Conservation (phyloP, 306 rosid genomes). For the Cicer yamashitae region DNA sequence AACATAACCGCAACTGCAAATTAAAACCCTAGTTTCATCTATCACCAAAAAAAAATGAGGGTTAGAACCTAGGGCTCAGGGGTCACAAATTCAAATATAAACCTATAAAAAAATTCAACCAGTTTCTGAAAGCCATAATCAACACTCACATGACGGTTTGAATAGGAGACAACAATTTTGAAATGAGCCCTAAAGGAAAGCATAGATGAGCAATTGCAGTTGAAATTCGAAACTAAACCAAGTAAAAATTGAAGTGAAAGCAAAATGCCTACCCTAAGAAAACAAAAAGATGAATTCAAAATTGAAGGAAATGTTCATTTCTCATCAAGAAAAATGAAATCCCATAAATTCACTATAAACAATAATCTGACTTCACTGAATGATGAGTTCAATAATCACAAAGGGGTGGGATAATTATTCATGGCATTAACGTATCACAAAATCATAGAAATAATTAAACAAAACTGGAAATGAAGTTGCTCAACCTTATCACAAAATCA, state of each 20-base stretch:
- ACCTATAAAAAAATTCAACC: not conserved
- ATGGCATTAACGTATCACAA: not conserved
- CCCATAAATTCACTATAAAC: slow-evolving; percentile 26
- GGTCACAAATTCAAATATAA: slow-evolving; percentile 8
- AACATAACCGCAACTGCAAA: not conserved
- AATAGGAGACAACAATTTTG: slow-evolving; percentile 5
- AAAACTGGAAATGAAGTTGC: not conserved
- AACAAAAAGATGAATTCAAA: not conserved
- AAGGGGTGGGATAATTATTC: not conserved
- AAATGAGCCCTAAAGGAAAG: slow-evolving; percentile 5
- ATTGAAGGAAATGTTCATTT: not conserved
- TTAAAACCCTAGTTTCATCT: slow-evolving; percentile 14
- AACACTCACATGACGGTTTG: slow-evolving; percentile 21
- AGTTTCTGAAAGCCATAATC: slow-evolving; percentile 20
- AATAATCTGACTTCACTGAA: slow-evolving; percentile 26
- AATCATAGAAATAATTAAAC: not conserved
- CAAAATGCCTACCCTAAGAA: not conserved
- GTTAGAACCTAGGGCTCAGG: not conserved
- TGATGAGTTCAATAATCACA: slow-evolving; percentile 9
- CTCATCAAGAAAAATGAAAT: not conserved
- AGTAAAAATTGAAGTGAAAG: slow-evolving; percentile 11
- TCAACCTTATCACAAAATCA: slow-evolving; percentile 14
- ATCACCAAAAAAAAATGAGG: not conserved
- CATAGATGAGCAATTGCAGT: slow-evolving; percentile 4
- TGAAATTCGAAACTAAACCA: slow-evolving; percentile 19